Evolutionary conservation across 1,284 basidiomycete species (phyloP).

Genomic region (Ganoderma boninense): DNA sequence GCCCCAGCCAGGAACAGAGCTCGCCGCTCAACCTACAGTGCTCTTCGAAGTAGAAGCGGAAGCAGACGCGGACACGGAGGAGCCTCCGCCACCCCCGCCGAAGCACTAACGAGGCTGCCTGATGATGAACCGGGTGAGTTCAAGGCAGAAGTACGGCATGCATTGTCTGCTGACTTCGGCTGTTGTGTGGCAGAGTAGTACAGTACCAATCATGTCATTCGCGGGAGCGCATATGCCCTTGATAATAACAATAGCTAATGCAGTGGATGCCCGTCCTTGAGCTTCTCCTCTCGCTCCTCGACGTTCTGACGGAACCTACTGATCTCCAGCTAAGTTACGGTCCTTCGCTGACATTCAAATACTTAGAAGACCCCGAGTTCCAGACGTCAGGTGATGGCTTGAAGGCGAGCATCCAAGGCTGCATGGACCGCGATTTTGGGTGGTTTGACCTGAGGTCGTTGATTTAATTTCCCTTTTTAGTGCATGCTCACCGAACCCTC

Average conservation of each 20-base stretch:
- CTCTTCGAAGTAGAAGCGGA: slow-evolving; percentile 18
- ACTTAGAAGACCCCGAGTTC: not conserved
- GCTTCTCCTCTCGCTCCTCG: slow-evolving; percentile 3
- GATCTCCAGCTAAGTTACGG: not conserved
- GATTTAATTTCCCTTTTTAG: not conserved
- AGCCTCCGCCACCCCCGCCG: slow-evolving; percentile 26
- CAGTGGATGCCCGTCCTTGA: not conserved
- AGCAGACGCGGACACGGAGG: slow-evolving; percentile 15
- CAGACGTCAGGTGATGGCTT: not conserved
- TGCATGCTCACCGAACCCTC: not conserved
- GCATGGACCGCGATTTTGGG: not conserved
- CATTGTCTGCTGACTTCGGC: slow-evolving; percentile 21
- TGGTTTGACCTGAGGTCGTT: not conserved
- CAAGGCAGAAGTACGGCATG: not conserved
- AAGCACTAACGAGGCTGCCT: slow-evolving; percentile 10
- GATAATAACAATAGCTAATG: slow-evolving; percentile 12
- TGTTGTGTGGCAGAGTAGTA: not conserved
- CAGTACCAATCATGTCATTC: slow-evolving; percentile 16
- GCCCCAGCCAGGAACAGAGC: slow-evolving; percentile 7
- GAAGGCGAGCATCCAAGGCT: not conserved
- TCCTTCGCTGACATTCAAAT: not conserved
- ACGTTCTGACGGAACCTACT: not conserved
- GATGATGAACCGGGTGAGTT: slow-evolving; percentile 10
- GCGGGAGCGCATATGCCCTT: not conserved
- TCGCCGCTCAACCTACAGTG: slow-evolving; percentile 1